Conservation (phyloP, 2,329 filamentous ascomycete species). For the Helminthosporium solani region DNA sequence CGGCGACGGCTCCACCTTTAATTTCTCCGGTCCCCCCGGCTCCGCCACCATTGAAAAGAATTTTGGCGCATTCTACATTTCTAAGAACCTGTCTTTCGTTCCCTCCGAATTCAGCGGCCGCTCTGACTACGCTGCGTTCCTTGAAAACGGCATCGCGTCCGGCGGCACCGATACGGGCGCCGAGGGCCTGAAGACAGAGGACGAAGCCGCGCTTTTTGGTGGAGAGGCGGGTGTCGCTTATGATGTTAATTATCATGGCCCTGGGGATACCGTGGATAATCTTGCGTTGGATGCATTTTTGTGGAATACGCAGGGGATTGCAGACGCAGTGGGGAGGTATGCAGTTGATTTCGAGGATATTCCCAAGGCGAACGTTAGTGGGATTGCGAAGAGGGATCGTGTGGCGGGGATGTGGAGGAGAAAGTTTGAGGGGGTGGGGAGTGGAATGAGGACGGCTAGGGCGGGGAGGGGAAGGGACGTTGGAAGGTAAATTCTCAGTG, state of each 20-base stretch:
- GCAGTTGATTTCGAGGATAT: slow-evolving; percentile 40
- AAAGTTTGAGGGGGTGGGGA: neutral
- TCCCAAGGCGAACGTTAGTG: slow-evolving; percentile 29
- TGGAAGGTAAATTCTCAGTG: too few relatives aligned
- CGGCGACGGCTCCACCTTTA: slow-evolving; percentile 41
- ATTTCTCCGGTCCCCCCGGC: slow-evolving; percentile 39
- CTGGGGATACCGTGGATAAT: slow-evolving; percentile 41
- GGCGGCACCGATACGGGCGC: slow-evolving; percentile 46
- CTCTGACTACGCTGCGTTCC: slow-evolving; percentile 46
- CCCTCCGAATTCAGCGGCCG: slow-evolving; percentile 42
- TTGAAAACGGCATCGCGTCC: slow-evolving; percentile 43
- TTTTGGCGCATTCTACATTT: slow-evolving; percentile 40
- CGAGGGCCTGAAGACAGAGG: slow-evolving; percentile 42
- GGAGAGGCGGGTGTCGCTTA: slow-evolving; percentile 41
- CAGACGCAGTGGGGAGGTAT: slow-evolving; percentile 43
- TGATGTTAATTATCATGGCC: slow-evolving; percentile 43
- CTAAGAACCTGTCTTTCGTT: slow-evolving; percentile 32
- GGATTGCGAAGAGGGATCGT: slow-evolving; percentile 6
- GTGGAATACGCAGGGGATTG: slow-evolving; percentile 43
- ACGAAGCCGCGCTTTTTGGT: slow-evolving; percentile 40
- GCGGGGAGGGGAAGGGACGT: neutral
- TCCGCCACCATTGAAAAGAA: slow-evolving; percentile 40
- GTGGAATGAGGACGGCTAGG: neutral
- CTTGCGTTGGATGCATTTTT: slow-evolving; percentile 40
- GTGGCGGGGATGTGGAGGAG: neutral